Conservation (phyloP, 202 grass and related monocot species). For the Schoenoplectus triqueter region DNA sequence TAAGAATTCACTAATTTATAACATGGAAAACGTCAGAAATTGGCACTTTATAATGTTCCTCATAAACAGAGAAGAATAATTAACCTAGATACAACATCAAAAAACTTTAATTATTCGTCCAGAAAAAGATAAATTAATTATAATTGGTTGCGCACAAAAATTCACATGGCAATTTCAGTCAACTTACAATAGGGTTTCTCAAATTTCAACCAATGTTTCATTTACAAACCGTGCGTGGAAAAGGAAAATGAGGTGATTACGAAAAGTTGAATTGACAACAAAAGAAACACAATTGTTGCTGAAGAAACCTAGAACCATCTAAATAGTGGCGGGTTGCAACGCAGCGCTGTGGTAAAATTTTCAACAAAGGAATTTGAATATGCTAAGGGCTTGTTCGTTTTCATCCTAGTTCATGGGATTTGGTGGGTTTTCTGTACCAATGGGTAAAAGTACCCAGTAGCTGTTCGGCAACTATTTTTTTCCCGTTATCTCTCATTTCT, state of each 20-base stretch:
- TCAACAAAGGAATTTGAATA: background rate
- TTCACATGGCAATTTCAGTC: background rate
- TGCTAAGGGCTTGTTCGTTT: no score
- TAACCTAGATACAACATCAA: background rate
- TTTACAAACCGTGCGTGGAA: background rate
- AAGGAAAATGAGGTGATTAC: background rate
- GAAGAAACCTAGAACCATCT: constrained; percentile 1
- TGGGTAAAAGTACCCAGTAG: no score
- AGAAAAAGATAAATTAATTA: background rate
- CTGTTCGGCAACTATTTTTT: no score
- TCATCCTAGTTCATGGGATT: no score
- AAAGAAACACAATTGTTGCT: constrained; percentile 17
- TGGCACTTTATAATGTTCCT: background rate
- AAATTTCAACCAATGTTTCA: background rate
- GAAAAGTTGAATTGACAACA: constrained; percentile 9
- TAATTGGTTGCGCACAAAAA: background rate
- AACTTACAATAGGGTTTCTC: background rate
- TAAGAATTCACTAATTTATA: background rate
- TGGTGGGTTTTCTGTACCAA: no score
- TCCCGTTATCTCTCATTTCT: no score
- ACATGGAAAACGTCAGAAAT: background rate
- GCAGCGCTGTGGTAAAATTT: background rate
- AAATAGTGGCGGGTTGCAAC: background rate
- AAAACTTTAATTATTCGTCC: background rate
- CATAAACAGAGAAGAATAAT: background rate